Conservation (phyloP, 1,139 yeast genomes). For the Hyphopichia wangnamkhiaoensis region DNA sequence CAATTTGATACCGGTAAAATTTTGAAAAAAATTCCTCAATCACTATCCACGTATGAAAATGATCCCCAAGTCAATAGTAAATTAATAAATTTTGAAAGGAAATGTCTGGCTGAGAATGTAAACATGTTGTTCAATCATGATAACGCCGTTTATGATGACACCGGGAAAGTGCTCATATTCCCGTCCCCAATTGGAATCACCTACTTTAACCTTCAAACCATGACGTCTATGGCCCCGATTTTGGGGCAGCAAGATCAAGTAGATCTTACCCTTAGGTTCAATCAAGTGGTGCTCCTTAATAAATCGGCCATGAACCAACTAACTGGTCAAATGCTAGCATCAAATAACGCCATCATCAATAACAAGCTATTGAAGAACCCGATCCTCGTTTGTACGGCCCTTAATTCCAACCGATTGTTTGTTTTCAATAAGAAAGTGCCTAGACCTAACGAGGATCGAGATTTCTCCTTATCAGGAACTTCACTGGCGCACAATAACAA, state of each 20-base stretch:
- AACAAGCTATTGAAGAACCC: conserved; percentile 33
- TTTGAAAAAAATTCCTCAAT: conserved; percentile 17
- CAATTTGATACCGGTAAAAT: conserved; percentile 34
- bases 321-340: conserved; percentile 35
- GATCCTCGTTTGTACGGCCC: conserved; percentile 33
- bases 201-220: conserved; percentile 29
- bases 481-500: neutral
- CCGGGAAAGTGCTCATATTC: conserved; percentile 33
- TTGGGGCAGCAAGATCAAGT: conserved; percentile 35
- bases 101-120: conserved; percentile 13
- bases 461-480: neutral
- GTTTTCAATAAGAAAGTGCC: conserved; percentile 27
- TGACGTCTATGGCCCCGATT: conserved; percentile 19
- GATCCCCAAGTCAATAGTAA: conserved; percentile 18
- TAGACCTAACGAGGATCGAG: conserved; percentile 13
- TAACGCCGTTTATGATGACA: conserved; percentile 31
- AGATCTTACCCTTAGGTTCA: conserved; percentile 25
- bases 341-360: conserved; percentile 36
- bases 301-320: conserved; percentile 15
- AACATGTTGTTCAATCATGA: conserved; percentile 8
- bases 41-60: conserved; percentile 14
- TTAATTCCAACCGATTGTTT: conserved; percentile 28
- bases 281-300: conserved; percentile 14
- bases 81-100: conserved; percentile 26
- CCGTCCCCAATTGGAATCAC: conserved; percentile 36